Evolutionary conservation across 192 early-diverging fungal genomes (phyloP).

Genomic region (Coemansia sp.): DNA sequence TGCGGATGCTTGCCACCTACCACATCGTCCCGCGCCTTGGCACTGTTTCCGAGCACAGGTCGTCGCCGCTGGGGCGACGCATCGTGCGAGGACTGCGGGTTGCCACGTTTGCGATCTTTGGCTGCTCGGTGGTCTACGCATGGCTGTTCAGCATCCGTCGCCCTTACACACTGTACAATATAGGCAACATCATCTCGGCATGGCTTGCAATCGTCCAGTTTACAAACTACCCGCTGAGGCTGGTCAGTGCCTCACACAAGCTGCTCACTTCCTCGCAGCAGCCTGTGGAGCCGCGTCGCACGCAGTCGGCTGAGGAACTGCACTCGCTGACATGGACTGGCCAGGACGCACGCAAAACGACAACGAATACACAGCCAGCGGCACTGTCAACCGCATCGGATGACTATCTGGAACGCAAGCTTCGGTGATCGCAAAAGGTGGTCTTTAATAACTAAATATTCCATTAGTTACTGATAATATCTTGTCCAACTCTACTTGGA

Average conservation of each 20-base stretch:
- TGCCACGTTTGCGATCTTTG: conserved; percentile 48
- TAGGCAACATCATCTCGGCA: conserved; percentile 51
- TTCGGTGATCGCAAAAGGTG: neutral
- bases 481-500: too few species aligned
- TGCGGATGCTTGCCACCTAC: conserved; percentile 31
- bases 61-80: neutral
- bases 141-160: conserved; percentile 60
- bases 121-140: conserved; percentile 47
- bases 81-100: conserved; percentile 13
- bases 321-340: neutral
- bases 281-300: conserved; percentile 3
- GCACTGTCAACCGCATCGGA: neutral
- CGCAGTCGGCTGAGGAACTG: conserved; percentile 4
- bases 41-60: conserved; percentile 1
- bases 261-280: neutral
- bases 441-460: neutral
- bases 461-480: neutral
- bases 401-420: conserved; percentile 12
- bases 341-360: neutral
- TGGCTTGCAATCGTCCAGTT: conserved; percentile 46
- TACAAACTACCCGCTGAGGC: conserved; percentile 18
- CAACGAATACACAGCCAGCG: too few species aligned
- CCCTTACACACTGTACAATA: conserved; percentile 61
- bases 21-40: conserved; percentile 37
- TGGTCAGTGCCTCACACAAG: neutral